Conservation (phyloP, 345 rosid species). For the Raphanus sativus region DNA sequence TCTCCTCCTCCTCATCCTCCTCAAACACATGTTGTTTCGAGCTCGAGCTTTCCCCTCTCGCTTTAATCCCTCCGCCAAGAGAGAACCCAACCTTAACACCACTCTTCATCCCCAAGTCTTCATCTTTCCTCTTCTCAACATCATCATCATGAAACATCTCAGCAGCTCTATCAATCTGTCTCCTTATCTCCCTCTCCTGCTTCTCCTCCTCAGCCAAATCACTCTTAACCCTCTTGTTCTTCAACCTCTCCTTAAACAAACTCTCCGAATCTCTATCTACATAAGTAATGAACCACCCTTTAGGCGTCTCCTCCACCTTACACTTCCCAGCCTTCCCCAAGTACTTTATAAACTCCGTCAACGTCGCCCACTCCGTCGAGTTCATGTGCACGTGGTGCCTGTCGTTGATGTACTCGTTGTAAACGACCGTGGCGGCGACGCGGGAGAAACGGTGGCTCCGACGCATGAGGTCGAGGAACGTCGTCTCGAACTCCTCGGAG, state of each 20-base stretch:
- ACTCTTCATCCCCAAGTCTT: conserved; percentile 52
- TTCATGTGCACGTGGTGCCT: conserved; percentile 95
- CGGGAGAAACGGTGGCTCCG: conserved; percentile 91
- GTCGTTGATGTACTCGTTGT: conserved; percentile 87
- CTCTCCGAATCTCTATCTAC: conserved; percentile 85
- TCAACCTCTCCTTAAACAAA: conserved; percentile 75
- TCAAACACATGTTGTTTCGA: conserved; percentile 59
- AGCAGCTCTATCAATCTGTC: conserved; percentile 82
- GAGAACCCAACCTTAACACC: conserved; percentile 76
- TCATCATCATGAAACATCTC: conserved; percentile 39
- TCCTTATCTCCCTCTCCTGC: conserved; percentile 74
- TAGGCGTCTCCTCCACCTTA: conserved; percentile 92
- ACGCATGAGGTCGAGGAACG: conserved; percentile 74
- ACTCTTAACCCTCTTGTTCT: conserved; percentile 73
- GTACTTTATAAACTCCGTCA: conserved; percentile 87
- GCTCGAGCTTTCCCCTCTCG: conserved; percentile 51
- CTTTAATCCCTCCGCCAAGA: conserved; percentile 50
- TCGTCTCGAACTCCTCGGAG: conserved; percentile 78
- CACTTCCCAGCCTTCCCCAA: conserved; percentile 83
- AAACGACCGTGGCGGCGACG: conserved; percentile 91
- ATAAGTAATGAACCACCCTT: conserved; percentile 96
- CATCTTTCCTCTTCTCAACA: conserved; percentile 29
- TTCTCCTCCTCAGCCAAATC: conserved; percentile 93
- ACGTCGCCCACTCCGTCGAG: conserved; percentile 83
- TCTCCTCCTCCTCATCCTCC: conserved; percentile 38